A percentile compares a stretch with the other conserved stretches of the same genome.
phyloP scores from a whole-genome alignment of 2,329 filamentous ascomycete genomes.

The Cryphonectria parasitica region DNA sequence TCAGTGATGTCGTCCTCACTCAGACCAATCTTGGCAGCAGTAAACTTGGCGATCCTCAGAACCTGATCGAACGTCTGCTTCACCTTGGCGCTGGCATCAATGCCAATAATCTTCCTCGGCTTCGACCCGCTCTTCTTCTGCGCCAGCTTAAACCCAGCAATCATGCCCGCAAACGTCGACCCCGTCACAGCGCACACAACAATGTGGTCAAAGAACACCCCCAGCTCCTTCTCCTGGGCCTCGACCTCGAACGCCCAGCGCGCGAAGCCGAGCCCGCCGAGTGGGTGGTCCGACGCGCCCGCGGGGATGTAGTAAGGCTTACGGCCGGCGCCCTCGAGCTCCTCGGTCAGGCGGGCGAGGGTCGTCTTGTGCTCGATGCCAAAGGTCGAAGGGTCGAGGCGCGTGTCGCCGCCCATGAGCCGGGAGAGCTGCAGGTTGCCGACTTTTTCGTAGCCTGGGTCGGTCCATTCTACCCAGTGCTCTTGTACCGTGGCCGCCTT shows the following conservation, averaged over 20 bases:
- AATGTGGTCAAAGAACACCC: conserved; percentile 69
- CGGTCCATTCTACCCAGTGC: conserved; percentile 68
- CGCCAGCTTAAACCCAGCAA: conserved; percentile 71
- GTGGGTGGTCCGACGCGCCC: conserved; percentile 70
- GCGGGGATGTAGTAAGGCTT: conserved; percentile 75
- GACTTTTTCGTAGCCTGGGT: conserved; percentile 63
- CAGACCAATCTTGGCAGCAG: conserved; percentile 66
- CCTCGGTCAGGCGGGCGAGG: conserved; percentile 55
- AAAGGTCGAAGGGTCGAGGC: conserved; percentile 63
- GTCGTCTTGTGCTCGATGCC: conserved; percentile 72
- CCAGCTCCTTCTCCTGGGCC: conserved; percentile 63
- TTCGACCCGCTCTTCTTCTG: conserved; percentile 50
- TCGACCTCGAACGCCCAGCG: conserved; percentile 72
- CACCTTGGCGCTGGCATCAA: conserved; percentile 66
- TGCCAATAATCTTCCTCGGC: conserved; percentile 64
- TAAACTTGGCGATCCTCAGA: conserved; percentile 66
- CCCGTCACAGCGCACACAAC: conserved; percentile 74
- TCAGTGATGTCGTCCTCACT: conserved; percentile 62
- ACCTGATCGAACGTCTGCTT: conserved; percentile 68
- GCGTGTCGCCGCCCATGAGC: conserved; percentile 68
- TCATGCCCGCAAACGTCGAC: conserved; percentile 71
- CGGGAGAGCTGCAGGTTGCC: conserved; percentile 74
- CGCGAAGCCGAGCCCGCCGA: conserved; percentile 72
- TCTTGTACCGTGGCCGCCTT: conserved; percentile 65
- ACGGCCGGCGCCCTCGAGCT: conserved; percentile 55